Base-by-base conservation (phyloP, 2,329 filamentous ascomycete genomes). In the Colletotrichum shisoi region DNA sequence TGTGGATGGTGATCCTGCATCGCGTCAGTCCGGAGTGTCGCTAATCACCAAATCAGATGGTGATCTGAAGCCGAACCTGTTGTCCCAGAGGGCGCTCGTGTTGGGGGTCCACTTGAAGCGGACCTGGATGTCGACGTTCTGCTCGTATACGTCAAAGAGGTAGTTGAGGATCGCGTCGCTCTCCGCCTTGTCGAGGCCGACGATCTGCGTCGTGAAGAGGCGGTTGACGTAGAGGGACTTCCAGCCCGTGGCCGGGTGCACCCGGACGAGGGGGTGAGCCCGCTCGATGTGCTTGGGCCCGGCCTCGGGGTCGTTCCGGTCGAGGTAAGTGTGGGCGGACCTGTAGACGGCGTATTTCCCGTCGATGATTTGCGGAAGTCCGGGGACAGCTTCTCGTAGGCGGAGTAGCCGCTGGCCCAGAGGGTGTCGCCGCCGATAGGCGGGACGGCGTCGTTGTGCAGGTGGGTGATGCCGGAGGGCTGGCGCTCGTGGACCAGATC, bases 181-280 rank as follows among this genome's bases (percentile, higher is more conserved):
- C 76, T 92, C 90, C 0, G 82, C 86, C 67, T 85, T 85, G 71
- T 92, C 89, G 0, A 92, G 75, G 0, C 89, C 90, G 0, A 92
- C 85, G 54, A 92, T 92, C 0, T 84, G 81, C 6, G 84, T 82
- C 0, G 89, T 92, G 84, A 92, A 89, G 2, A 86, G 81, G 3
- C 89, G 83, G 74, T 92, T 92, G 0, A 92, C 90, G 81, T 84
- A 92, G 0, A 92, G 81, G 0, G 88, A 82, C 75, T 91, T 92
- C 90, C 90, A 92, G 0, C 89, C 90, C 0, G 90, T 92, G 0
- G 87, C 89, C 0, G 90, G 90, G 73, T 92, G 89, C 0, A 90
- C 86, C 3, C 90, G 83, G 2, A 92, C 89, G 11, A 92, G 75
- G 0, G 89, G 89, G 73, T 92, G 90, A 11, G 83, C 79, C 7